phyloP scores from a whole-genome alignment of 2,329 filamentous ascomycete species.

The Zymoseptoria ardabiliae region DNA sequence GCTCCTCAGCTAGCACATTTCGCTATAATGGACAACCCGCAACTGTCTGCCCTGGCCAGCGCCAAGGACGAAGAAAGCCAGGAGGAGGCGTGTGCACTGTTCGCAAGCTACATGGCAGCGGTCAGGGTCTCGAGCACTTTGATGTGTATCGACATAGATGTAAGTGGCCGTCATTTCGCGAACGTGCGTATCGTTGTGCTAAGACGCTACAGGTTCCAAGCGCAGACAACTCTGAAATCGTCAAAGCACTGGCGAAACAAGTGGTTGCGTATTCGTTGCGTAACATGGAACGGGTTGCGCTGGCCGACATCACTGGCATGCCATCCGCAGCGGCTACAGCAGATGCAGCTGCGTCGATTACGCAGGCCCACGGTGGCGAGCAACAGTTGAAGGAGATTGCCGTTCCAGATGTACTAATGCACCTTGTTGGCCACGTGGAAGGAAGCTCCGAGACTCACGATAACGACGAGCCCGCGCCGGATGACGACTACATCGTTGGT shows the following conservation, averaged over 20 bases:
- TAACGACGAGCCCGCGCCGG: conserved; percentile 63
- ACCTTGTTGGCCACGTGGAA: conserved; percentile 69
- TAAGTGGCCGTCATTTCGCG: conserved; percentile 17
- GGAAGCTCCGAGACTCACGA: conserved; percentile 46
- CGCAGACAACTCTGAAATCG: conserved; percentile 74
- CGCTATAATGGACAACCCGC: conserved; percentile 74
- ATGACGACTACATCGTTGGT: conserved; percentile 92
- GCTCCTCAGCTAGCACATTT: conserved; percentile 74
- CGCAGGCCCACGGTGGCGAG: conserved; percentile 37
- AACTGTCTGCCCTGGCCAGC: conserved; percentile 61
- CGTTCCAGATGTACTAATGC: conserved; percentile 77
- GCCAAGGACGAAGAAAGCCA: conserved; percentile 72
- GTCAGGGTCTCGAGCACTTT: conserved; percentile 75
- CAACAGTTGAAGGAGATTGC: conserved; percentile 49
- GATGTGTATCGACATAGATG: conserved; percentile 85
- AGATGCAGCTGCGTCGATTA: conserved; percentile 38
- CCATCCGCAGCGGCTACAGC: conserved; percentile 31
- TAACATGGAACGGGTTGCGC: conserved; percentile 76
- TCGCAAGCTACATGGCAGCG: conserved; percentile 83
- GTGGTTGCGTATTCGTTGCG: conserved; percentile 90
- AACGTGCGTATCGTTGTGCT: not conserved
- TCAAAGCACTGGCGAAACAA: conserved; percentile 86
- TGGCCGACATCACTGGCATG: conserved; percentile 49
- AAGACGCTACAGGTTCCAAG: conserved; percentile 50
- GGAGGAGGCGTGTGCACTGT: conserved; percentile 89